These are phyloP conservation scores for Apiotrichum porosum DNA, from an alignment of 1,284 basidiomycete species.

Conservation along the genomic window DNA sequence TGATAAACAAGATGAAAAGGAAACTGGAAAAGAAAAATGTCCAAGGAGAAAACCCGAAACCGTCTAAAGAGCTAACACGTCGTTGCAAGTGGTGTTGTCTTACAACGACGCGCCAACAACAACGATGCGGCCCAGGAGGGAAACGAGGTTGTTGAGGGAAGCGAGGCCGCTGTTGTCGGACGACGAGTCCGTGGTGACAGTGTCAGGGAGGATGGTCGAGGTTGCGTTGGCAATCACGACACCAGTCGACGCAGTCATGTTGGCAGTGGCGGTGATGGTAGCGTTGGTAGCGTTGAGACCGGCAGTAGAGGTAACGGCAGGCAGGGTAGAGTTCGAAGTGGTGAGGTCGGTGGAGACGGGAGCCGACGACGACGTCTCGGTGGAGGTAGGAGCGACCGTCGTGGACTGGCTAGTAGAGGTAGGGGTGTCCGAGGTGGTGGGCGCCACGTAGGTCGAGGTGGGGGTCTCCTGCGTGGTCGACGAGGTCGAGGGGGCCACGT, in stretches of 20 bases:
- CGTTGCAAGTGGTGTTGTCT: too few species aligned
- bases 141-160: slow-evolving; percentile 33
- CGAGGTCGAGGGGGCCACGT: background rate
- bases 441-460: slow-evolving; percentile 2
- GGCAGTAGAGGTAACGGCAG: slow-evolving; percentile 14
- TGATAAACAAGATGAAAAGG: background rate
- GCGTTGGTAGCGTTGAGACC: slow-evolving; percentile 5
- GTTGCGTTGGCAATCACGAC: background rate
- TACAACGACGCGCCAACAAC: slow-evolving; percentile 30
- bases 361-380: background rate
- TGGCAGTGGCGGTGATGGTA: slow-evolving; percentile 1
- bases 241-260: slow-evolving; percentile 9
- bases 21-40: background rate
- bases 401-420: background rate
- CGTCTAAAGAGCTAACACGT: too few species aligned
- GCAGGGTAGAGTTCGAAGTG: slow-evolving; percentile 5
- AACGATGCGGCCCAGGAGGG: slow-evolving; percentile 36
- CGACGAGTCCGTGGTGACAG: slow-evolving; percentile 4
- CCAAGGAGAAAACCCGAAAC: too few species aligned
- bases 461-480: background rate
- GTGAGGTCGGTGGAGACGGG: background rate
- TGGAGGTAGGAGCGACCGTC: background rate
- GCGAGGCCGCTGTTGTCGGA: slow-evolving; percentile 21
- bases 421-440: background rate
- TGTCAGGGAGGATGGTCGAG: slow-evolving; percentile 4